A percentile compares a stretch with the other conserved stretches of the same genome.
These are phyloP conservation scores for Aurinia saxatilis DNA, from an alignment of 345 rosid species.

Conservation along the genomic window DNA sequence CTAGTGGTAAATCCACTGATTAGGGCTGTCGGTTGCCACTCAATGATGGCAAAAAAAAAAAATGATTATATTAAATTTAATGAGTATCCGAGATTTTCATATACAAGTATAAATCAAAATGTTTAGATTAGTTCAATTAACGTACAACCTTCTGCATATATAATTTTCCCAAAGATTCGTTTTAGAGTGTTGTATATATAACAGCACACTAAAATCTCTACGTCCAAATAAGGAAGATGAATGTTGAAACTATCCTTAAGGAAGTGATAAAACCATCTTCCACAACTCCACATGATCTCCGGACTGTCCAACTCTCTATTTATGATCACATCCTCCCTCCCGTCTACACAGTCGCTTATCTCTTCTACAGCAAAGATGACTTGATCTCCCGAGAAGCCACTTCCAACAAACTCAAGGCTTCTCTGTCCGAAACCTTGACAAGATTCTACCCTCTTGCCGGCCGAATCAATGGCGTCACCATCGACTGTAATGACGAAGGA, in stretches of 20 bases:
- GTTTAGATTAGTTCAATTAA: too few species aligned
- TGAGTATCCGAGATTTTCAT: too few species aligned
- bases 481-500: conserved; percentile 45
- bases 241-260: background rate
- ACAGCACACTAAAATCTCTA: too few species aligned
- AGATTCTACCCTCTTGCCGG: conserved; percentile 51
- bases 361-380: conserved; percentile 5
- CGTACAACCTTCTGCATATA: too few species aligned
- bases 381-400: background rate
- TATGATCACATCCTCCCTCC: background rate
- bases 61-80: too few species aligned
- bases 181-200: too few species aligned
- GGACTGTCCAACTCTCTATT: conserved; percentile 11
- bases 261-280: conserved; percentile 22
- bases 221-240: background rate
- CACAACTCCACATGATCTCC: conserved; percentile 2
- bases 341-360: background rate
- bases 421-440: conserved; percentile 36
- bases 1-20: too few species aligned
- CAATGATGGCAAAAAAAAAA: too few species aligned
- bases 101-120: too few species aligned
- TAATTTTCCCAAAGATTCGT: too few species aligned
- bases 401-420: conserved; percentile 27
- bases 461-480: conserved; percentile 23
- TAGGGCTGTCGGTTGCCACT: too few species aligned